Evolutionary conservation across 1,284 basidiomycete species (phyloP).

Genomic region (Cutaneotrichosporon sp.): DNA sequence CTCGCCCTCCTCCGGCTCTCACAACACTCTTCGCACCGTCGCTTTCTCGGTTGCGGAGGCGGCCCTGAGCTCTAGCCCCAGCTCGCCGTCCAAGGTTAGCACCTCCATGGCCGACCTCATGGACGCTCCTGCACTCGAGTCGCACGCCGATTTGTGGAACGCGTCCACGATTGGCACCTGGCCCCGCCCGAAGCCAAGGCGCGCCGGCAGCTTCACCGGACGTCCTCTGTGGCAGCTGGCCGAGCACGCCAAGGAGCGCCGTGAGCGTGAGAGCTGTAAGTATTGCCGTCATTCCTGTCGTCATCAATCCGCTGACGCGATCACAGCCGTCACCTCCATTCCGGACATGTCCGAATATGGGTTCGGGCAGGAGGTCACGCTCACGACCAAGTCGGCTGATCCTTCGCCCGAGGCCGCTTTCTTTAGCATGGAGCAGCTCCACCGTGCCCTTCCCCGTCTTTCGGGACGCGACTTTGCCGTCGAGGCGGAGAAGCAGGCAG

Average conservation of each 20-base stretch:
- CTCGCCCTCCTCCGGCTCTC: constrained; percentile 6
- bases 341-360: constrained; percentile 26
- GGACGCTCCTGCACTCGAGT: constrained; percentile 9
- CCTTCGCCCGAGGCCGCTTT: constrained; percentile 40
- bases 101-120: constrained; percentile 17
- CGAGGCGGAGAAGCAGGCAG: constrained; percentile 23
- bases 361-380: constrained; percentile 22
- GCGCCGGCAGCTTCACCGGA: constrained; percentile 24
- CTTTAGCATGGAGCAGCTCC: constrained; percentile 34
- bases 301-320: constrained; percentile 3
- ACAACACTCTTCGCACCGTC: constrained; percentile 19
- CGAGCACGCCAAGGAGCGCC: constrained; percentile 41
- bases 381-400: constrained; percentile 41
- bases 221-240: constrained; percentile 43
- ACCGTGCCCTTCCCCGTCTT: constrained; percentile 41
- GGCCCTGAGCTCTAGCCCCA: constrained; percentile 44
- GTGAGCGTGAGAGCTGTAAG: constrained; percentile 30
- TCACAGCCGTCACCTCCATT: constrained; percentile 32
- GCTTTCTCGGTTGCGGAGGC: constrained; percentile 49
- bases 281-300: neutral
- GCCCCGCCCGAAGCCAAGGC: constrained; percentile 14
- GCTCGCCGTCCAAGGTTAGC: constrained; percentile 38
- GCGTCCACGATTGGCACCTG: constrained; percentile 6
- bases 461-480: constrained; percentile 34
- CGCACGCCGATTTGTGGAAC: neutral